Conservation (phyloP, 192 early-diverging fungal species). For the Linnemannia hyalina region DNA sequence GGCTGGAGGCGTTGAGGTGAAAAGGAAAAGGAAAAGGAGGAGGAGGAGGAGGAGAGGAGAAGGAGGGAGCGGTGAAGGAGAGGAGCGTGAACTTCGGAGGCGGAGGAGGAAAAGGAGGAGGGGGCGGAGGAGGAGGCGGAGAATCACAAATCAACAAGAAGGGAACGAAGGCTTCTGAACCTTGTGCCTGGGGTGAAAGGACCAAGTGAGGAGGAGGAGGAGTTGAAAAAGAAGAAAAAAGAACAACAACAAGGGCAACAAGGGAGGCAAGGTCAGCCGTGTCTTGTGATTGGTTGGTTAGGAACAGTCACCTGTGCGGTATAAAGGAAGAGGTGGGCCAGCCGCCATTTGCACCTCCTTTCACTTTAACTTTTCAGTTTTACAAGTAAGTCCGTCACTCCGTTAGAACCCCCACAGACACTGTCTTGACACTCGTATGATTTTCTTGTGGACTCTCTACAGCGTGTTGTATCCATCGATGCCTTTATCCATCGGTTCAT, state of each 20-base stretch:
- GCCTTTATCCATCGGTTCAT: slow-evolving; percentile 30
- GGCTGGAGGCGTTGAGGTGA: background rate
- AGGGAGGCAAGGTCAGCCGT: background rate
- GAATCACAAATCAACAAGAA: background rate
- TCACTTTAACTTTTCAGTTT: slow-evolving; percentile 42
- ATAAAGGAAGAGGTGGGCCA: background rate
- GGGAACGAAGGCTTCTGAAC: background rate
- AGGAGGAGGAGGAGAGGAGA: background rate
- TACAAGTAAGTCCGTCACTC: slow-evolving; percentile 34
- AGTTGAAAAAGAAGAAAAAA: background rate
- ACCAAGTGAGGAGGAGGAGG: background rate
- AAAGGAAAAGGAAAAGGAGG: background rate
- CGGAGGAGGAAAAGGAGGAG: background rate
- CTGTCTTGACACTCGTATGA: background rate
- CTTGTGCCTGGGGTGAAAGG: background rate
- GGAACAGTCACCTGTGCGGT: background rate
- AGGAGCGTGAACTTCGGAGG: background rate
- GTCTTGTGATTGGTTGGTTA: background rate
- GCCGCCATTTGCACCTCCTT: slow-evolving; percentile 24
- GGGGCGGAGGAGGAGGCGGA: background rate
- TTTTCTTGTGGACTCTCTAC: background rate
- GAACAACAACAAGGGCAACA: background rate
- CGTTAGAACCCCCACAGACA: background rate
- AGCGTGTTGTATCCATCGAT: slow-evolving; percentile 22
- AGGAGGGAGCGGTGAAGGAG: background rate